These are phyloP conservation scores for Lantana camara DNA, from an alignment of 257 asterid genomes.

Conservation along the genomic window DNA sequence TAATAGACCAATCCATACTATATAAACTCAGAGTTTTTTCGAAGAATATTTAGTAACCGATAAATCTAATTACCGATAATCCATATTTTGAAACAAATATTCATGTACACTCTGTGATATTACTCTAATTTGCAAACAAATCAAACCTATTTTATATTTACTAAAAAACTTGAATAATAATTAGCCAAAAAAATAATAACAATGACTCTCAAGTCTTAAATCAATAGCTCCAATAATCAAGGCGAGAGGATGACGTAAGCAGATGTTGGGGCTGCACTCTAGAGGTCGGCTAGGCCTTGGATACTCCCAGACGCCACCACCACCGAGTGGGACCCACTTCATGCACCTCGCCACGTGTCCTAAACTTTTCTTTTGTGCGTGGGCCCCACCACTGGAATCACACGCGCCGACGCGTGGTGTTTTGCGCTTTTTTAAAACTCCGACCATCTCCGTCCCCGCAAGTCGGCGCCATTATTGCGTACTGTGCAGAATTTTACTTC, in stretches of 20 bases:
- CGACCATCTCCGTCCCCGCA: conserved; percentile 26
- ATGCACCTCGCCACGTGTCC: conserved; percentile 22
- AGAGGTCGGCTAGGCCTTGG: conserved; percentile 30
- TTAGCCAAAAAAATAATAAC: no score
- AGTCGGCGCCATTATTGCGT: conserved; percentile 40
- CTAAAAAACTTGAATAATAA: no score
- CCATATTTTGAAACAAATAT: no score
- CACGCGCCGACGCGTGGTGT: conserved; percentile 33
- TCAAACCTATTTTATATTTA: no score
- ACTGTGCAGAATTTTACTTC: conserved; percentile 16
- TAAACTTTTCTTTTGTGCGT: not conserved
- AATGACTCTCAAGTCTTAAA: no score
- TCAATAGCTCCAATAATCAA: not conserved
- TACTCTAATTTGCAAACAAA: no score
- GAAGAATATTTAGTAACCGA: no score
- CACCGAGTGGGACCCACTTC: not conserved
- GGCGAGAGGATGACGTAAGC: conserved; percentile 32
- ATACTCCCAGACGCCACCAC: conserved; percentile 39
- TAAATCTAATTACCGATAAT: no score
- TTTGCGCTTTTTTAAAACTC: conserved; percentile 28
- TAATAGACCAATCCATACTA: no score
- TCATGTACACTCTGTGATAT: no score
- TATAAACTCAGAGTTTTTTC: no score
- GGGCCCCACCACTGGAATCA: conserved; percentile 27
- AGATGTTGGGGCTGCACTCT: conserved; percentile 15